Base-by-base conservation (phyloP, 805 yeast genomes). In the Komagataella pseudopastoris region DNA sequence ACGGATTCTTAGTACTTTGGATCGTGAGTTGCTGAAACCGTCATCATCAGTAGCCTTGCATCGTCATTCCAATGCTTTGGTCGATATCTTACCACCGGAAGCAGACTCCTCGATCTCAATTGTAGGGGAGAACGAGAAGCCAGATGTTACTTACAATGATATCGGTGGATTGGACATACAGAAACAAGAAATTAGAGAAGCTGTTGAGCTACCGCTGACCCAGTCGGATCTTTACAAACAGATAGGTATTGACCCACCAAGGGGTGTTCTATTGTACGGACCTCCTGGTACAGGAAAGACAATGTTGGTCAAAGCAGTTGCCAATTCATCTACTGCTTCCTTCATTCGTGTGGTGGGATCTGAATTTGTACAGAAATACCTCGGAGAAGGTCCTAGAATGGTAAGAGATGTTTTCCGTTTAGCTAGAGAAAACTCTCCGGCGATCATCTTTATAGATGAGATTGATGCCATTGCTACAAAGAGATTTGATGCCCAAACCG, bases 211-310 rank as follows among this genome's bases (percentile, higher is more conserved):
- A 59, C 99, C 99, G 10, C 76, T 93, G 61, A 85, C 96, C 14
- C 98, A 93, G 66, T 95, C 93, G 44, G 99, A 95, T 61, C 74
- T 95, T 57, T 93, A 93, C 70, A 85, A 88, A 63, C 98, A 93
- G 69, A 93, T 93, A 63, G 99, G 99, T 70, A 90, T 93, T 57
- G 98, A 93, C 62, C 99, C 99, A 17, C 99, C 99, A 56, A 82
- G 98, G 59, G 99, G 99, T 61, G 99, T 93, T 30, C 71, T 93
- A 59, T 74, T 93, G 55, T 93, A 93, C 69, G 99, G 99, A n/a
- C 98, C 99, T 8, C 99, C 99, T 49, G 99, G 99, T 66, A 93
- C 99, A 1, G 99, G 99, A 62, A 93, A 93, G 68, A 93, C 99
- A 20, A 90, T 93, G 98, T 77, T 93, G 64, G 99, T 93, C 49